These are phyloP conservation scores for Saccharomyces eubayanus DNA, from an alignment of 805 yeast species.

Conservation along the genomic window DNA sequence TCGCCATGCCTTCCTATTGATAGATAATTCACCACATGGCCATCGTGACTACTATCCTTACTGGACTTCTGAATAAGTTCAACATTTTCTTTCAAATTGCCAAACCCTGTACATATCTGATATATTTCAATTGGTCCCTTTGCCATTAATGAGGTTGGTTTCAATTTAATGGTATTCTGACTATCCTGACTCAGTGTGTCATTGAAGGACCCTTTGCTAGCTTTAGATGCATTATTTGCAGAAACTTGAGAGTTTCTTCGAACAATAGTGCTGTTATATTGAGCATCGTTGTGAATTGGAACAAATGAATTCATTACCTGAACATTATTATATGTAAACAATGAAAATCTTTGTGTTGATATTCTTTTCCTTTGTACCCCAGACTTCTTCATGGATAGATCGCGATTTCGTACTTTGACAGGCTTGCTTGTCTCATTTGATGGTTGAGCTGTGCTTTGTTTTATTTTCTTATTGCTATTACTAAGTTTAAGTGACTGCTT, in stretches of 20 bases:
- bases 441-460: neutral
- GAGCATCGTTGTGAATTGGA: neutral
- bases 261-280: neutral
- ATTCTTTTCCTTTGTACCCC: conserved; percentile 11
- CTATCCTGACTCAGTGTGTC: neutral
- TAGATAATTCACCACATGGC: conserved; percentile 20
- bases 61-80: neutral
- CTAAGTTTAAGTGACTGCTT: neutral
- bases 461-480: neutral
- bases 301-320: conserved; percentile 14
- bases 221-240: conserved; percentile 2
- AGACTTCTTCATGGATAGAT: neutral
- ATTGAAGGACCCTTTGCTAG: conserved; percentile 3
- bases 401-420: conserved; percentile 1
- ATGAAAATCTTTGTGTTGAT: conserved; percentile 27
- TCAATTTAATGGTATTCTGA: conserved; percentile 6
- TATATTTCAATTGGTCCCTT: conserved; percentile 28
- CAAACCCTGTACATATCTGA: conserved; percentile 21
- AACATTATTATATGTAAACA: conserved; percentile 23
- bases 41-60: neutral
- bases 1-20: conserved; percentile 28
- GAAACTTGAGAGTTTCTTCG: neutral
- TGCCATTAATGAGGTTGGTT: conserved; percentile 13
- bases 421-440: neutral
- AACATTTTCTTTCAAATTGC: conserved; percentile 10